A percentile compares a stretch with the other conserved stretches of the same genome.
These are phyloP conservation scores for Leccinum broughii DNA, from an alignment of 768 basidiomycete species.

Conservation along the genomic window DNA sequence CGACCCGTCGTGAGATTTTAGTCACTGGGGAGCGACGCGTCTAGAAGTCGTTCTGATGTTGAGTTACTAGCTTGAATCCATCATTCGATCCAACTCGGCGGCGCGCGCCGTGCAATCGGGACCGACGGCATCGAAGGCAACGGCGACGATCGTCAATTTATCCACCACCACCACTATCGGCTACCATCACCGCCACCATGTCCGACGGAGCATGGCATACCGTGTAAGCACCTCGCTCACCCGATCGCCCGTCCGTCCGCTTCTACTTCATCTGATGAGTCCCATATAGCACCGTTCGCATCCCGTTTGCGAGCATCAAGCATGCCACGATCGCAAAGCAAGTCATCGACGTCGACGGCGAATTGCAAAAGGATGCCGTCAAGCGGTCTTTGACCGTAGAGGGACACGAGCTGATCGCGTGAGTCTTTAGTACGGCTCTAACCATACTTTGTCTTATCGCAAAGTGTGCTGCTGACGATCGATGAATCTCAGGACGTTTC, in stretches of 20 bases:
- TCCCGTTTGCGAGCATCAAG: constrained; percentile 72
- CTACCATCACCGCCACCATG: constrained; percentile 18
- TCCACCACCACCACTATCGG: neutral
- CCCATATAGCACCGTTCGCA: constrained; percentile 57
- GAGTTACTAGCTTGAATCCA: neutral
- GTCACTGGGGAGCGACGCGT: neutral
- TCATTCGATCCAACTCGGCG: neutral
- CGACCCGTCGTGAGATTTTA: no score
- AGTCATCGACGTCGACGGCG: constrained; percentile 83
- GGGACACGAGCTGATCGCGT: constrained; percentile 74
- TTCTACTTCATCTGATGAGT: neutral
- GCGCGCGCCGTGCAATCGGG: neutral
- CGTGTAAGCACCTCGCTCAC: constrained; percentile 40
- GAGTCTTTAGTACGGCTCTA: constrained; percentile 31
- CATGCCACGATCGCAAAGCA: constrained; percentile 83
- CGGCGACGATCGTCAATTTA: neutral
- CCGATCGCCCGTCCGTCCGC: neutral
- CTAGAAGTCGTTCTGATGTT: neutral
- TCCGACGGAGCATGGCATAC: constrained; percentile 48
- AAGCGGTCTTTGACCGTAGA: constrained; percentile 69
- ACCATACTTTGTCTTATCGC: neutral
- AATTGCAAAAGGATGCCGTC: constrained; percentile 80
- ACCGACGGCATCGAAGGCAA: neutral
- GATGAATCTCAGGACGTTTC: constrained; percentile 54
- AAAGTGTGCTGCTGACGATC: constrained; percentile 4